Evolutionary conservation across 139 green algal species (phyloP).

Genomic region (Chlamydomonas eustigma): DNA sequence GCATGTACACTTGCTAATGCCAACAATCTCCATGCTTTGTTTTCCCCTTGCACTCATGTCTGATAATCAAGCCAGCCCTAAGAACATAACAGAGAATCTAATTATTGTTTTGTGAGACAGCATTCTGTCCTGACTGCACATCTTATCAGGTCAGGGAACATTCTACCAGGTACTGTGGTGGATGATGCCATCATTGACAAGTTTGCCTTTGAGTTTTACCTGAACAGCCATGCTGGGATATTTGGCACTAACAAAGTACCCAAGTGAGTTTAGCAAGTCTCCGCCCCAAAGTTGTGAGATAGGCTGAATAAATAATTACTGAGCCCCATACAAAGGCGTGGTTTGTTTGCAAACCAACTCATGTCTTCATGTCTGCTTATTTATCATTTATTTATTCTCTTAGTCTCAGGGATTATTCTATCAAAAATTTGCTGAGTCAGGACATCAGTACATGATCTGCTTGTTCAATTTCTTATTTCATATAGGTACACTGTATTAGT

Average conservation of each 20-base stretch:
- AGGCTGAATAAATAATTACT: too few species aligned
- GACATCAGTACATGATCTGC: too few species aligned
- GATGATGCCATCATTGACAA: constrained; percentile 55
- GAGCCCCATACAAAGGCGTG: too few species aligned
- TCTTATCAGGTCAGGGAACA: constrained; percentile 37
- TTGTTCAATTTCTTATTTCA: too few species aligned
- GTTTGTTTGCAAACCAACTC: not conserved
- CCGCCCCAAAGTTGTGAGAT: too few species aligned
- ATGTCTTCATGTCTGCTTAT: not conserved
- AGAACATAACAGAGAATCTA: not conserved
- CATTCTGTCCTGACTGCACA: not conserved
- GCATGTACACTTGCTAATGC: too few species aligned
- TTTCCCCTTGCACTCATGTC: too few species aligned
- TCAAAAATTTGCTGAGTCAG: too few species aligned
- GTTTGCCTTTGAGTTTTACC: constrained; percentile 78
- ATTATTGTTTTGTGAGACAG: not conserved
- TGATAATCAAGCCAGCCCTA: too few species aligned
- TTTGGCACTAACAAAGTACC: constrained; percentile 4
- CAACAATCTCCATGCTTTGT: too few species aligned
- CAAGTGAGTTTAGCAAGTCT: too few species aligned
- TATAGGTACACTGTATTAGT: too few species aligned
- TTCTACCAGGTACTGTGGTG: constrained; percentile 62
- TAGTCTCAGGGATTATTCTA: not conserved
- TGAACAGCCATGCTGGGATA: constrained; percentile 70
- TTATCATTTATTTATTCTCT: not conserved